phyloP scores from a whole-genome alignment of 345 rosid genomes.

The Camelina sativa region DNA sequence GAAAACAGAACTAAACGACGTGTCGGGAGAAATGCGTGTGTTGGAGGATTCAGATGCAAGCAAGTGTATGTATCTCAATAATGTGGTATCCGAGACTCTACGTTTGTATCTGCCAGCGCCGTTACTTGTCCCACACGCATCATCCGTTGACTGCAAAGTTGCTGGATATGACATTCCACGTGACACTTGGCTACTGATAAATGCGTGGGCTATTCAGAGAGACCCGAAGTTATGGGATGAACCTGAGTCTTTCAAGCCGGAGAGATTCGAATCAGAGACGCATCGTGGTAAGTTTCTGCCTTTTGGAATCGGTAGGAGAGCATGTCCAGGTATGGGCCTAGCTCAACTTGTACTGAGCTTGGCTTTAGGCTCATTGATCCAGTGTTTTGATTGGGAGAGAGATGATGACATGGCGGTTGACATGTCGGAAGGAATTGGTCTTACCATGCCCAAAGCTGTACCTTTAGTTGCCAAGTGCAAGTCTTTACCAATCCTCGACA shows the following conservation, averaged over 20 bases:
- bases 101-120: conserved; percentile 38
- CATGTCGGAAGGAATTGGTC: conserved; percentile 45
- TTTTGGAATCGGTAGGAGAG: conserved; percentile 29
- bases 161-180: conserved; percentile 49
- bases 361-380: conserved; percentile 45
- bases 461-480: conserved; percentile 40
- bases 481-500: conserved; percentile 39
- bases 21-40: conserved; percentile 6
- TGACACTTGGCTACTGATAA: conserved; percentile 48
- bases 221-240: conserved; percentile 51
- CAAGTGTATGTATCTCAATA: conserved; percentile 40
- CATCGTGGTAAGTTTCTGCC: conserved; percentile 7
- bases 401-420: conserved; percentile 38
- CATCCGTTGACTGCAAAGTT: conserved; percentile 43
- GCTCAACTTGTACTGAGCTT: conserved; percentile 39
- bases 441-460: conserved; percentile 43
- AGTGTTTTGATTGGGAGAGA: conserved; percentile 47
- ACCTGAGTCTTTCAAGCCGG: conserved; percentile 47
- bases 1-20: neutral
- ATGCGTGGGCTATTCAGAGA: conserved; percentile 57
- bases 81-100: conserved; percentile 46
- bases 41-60: conserved; percentile 43
- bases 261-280: conserved; percentile 34
- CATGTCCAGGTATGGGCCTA: conserved; percentile 32
- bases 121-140: conserved; percentile 48